Evolutionary conservation across 2,329 filamentous ascomycete species (phyloP), one percentile per base, ranked within the genome.

Genomic region (Aspergillus floridensis): DNA sequence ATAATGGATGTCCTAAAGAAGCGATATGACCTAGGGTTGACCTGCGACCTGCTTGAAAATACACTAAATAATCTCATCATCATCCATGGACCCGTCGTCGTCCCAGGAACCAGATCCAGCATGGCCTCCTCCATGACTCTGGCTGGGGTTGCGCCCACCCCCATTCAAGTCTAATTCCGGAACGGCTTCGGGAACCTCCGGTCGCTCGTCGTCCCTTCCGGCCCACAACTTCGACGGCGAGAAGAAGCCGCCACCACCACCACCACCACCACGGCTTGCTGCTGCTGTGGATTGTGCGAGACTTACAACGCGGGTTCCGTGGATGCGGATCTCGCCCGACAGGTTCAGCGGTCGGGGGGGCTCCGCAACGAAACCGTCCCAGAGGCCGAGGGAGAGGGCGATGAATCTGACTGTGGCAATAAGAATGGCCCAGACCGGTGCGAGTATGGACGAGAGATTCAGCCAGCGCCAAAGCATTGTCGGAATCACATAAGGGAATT

Each of bases 401-500:
- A 70, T 46, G 16, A 77, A 62, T 16, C 73, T 63, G 59, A 68
- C 66, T 38, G 74, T 56, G 1, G 71, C 73, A 12, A 76, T 54
- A 1, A 63, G 14, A 14, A 77, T 57, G 3, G 74, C 66, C 56
- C 72, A 65, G 14, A 76, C 31, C 0, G 75, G 74, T 0, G 66
- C 62, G 4, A 74, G 58, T 14, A 74, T 32, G 3, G 60, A 56
- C 0, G 71, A 74, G 5, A 78, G 60, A 63, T 75, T 73, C 16
- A 75, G 74, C 78, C 78, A 80, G 24, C 78, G 77, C 71, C 72
- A 82, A 3, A 85, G 59, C 67, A 86, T 76, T 3, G 82, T 86
- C 3, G 82, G 81, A 5, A 85, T 76, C 5, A 85, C 83, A 60
- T 80, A 84, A 0, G 84, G 84, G 53, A 80, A 83, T 22, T 74